Percentiles rank a stretch among this genome's conserved stretches.
Evolutionary conservation across 129 eudicot species (phyloP).

Genomic region (Calendula officinalis): DNA sequence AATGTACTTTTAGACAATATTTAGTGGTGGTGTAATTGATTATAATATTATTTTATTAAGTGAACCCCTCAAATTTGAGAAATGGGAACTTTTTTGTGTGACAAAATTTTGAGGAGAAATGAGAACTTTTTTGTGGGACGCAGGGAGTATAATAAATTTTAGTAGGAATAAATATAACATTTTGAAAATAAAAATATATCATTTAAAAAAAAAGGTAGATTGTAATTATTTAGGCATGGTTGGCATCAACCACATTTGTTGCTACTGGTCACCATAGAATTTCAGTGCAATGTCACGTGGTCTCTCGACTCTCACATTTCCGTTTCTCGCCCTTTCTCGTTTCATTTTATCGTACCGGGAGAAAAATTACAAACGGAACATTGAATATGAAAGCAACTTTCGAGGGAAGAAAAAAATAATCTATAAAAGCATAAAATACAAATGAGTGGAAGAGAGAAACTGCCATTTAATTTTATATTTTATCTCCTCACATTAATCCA

Average conservation of each 20-base stretch:
- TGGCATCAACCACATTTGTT: conserved; percentile 32
- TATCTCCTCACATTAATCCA: background rate
- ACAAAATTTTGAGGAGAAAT: too few relatives aligned
- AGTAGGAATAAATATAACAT: background rate
- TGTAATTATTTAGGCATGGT: conserved; percentile 27
- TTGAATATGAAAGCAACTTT: conserved; percentile 20
- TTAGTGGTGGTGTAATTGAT: too few relatives aligned
- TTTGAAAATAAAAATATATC: background rate
- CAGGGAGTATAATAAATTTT: too few relatives aligned
- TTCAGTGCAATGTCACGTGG: conserved; percentile 25
- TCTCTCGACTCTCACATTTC: conserved; percentile 2
- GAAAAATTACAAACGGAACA: conserved; percentile 10
- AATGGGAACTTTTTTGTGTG: too few relatives aligned
- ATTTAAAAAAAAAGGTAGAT: background rate
- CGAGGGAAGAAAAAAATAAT: conserved; percentile 22
- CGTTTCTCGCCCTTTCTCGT: background rate
- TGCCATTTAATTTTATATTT: conserved; percentile 8
- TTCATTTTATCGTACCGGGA: conserved; percentile 17
- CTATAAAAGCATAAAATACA: conserved; percentile 18
- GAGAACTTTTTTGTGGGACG: too few relatives aligned
- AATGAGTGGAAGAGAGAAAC: conserved; percentile 23
- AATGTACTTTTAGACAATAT: too few relatives aligned
- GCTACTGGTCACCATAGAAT: conserved; percentile 23
- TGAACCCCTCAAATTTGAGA: too few relatives aligned
- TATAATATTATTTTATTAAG: too few relatives aligned